Base-by-base conservation (phyloP, 345 rosid species). In the Gossypium stocksii region DNA sequence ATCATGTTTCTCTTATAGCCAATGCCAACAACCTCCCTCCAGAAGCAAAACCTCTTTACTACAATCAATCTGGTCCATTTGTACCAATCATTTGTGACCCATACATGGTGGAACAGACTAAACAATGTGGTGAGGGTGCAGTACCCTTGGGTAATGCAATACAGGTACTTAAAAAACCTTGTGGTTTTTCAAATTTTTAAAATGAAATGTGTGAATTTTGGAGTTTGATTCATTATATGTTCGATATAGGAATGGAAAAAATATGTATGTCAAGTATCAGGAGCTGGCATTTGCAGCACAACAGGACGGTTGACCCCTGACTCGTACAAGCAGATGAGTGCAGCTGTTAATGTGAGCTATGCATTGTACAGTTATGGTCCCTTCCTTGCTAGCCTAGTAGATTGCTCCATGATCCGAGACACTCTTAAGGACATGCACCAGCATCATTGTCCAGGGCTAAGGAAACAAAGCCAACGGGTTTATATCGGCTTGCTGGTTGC, bases 21-120 rank as follows among this genome's bases (percentile, higher is more conserved):
- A 92, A 92, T 86, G 63, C 53, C 44, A 76, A 74, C 8, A 44
- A 86, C 53, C 17, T 86, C 61, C 88, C 89, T 13, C 84, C 83
- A 25, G 57, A 53, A 16, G 73, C 81, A 12, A 77, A 79, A 44
- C 79, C 86, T 53, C 43, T 83, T 20, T 87, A 88, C 74, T 85
- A 85, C 79, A 91, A 91, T 73, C 94, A 90, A 74, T 91, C 97
- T 1, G 97, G 94, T 72, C 93, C 94, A 0, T 73, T 76, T 23
- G 75, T 87, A 41, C 97, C 97, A 48, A 75, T 74, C 34, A 80
- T 90, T 52, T 91, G 97, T 78, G 86, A 77, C 76, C 93, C 87
- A 0, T 84, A 72, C 60, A 20, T n/a, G 25, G 60, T 75, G 59
- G n/a, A 79, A 46, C 7, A 2, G 54, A 85, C 76, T n/a, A 76